These are phyloP conservation scores for Trapa incisa DNA, from an alignment of 345 rosid genomes.

Conservation along the genomic window DNA sequence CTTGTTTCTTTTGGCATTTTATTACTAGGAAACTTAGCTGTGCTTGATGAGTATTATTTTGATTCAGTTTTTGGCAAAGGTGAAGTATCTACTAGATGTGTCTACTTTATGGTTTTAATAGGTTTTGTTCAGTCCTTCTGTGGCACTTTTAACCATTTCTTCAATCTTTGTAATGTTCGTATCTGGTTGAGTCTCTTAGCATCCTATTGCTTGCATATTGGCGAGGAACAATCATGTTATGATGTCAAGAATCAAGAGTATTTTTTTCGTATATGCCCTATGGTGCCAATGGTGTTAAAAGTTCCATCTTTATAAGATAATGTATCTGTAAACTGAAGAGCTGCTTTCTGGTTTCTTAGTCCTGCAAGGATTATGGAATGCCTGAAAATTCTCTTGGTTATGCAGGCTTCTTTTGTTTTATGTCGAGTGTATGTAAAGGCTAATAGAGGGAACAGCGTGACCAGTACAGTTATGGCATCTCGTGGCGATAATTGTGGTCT, in stretches of 20 bases:
- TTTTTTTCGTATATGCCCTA: not conserved
- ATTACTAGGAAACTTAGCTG: too few species aligned
- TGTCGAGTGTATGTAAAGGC: slow-evolving; percentile 38
- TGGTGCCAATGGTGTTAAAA: too few species aligned
- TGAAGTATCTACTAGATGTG: too few species aligned
- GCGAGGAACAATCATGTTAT: not conserved
- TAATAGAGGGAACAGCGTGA: slow-evolving; percentile 17
- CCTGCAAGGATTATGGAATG: not conserved
- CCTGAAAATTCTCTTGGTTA: slow-evolving; percentile 4
- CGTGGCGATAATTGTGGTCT: slow-evolving; percentile 27
- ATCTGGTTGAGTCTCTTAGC: not conserved
- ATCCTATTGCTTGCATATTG: not conserved
- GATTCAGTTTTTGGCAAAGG: too few species aligned
- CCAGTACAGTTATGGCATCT: slow-evolving; percentile 24
- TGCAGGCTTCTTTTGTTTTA: slow-evolving; percentile 40
- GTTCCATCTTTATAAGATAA: not conserved
- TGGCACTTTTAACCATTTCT: not conserved
- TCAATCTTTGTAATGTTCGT: not conserved
- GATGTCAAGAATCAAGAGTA: not conserved
- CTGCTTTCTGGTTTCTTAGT: not conserved
- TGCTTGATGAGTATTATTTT: too few species aligned
- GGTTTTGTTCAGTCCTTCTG: too few species aligned
- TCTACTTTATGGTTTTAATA: too few species aligned
- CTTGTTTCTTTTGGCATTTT: too few species aligned
- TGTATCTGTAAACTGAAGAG: not conserved